Evolutionary conservation across 2,329 filamentous ascomycete species (phyloP).

Genomic region (Cladorrhinum sp.): DNA sequence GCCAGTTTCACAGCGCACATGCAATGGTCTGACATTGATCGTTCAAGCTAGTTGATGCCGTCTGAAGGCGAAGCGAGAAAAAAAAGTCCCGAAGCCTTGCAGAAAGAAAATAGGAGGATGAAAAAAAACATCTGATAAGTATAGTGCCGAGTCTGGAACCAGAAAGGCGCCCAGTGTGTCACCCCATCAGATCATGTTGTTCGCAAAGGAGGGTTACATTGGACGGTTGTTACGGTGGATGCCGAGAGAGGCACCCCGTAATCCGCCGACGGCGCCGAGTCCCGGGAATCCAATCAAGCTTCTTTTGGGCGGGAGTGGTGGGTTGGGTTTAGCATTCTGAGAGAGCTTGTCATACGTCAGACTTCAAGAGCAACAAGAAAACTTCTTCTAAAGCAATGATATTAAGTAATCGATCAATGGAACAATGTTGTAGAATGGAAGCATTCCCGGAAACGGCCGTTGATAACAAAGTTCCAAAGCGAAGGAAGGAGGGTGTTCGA

Average conservation of each 20-base stretch:
- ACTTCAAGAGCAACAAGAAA: not conserved
- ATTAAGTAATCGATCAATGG: no score
- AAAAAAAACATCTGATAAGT: not conserved
- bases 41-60: not conserved
- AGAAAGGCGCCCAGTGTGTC: no score
- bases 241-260: not conserved
- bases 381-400: no score
- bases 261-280: not conserved
- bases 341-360: not conserved
- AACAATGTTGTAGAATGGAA: no score
- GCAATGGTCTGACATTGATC: not conserved
- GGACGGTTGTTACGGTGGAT: not conserved
- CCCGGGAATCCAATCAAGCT: not conserved
- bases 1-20: no score
- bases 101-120: not conserved
- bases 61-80: not conserved
- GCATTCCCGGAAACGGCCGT: not conserved
- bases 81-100: not conserved
- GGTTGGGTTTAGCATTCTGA: no score
- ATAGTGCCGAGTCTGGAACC: not conserved
- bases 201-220: not conserved
- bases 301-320: not conserved
- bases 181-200: not conserved
- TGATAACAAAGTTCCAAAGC: not conserved
- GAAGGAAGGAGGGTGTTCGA: not conserved